Evolutionary conservation across 208 protist genomes (phyloP), one percentile per base, ranked within the genome.

Genomic region (Trypanosoma melophagium): DNA sequence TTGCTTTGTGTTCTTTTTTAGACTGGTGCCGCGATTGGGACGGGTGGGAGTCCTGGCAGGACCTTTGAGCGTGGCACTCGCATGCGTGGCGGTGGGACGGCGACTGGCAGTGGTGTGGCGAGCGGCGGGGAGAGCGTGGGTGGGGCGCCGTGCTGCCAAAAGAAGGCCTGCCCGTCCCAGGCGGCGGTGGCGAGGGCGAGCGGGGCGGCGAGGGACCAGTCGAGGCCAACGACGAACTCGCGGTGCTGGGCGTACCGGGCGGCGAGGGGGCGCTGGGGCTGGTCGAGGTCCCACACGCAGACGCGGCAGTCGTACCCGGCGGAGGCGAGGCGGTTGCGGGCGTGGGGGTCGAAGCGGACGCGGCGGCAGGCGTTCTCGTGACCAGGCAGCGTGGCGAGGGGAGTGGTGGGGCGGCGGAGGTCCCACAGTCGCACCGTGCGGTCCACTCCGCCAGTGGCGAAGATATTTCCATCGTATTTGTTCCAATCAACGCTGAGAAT

Each of bases 401-500:
- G 87, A 62, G 92, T 82, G 35, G 77, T 77, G 12, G 87, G 86
- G 24, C 80, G 77, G 19, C 92, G 83, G 19, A 87, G 80, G 59
- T 97, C 92, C 89, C 92, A 97, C 40, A 97, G 55, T 31, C 83
- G 81, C 70, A 95, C 85, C 22, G 81, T 87, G 57, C 88, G 84
- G 63, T 97, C 92, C 1, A 95, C 89, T 25, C 89, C 89, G 42
- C 89, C 87, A 17, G 86, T 90, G 61, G 88, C 89, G 55, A 97
- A 93, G 56, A 95, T 80, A 77, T 91, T 95, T 14, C 77, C 80
- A 60, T 97, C 92, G 66, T 88, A 75, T 66, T 95, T 95, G 79
- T 94, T 95, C 74, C 89, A 97, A 73, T 97, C 92, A 57, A 94
- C 77, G 50, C 87, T 93, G 53, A 97, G 87, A 38, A 97, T 79